These are phyloP conservation scores for Penicillium fuscoglaucum DNA, from an alignment of 2,329 filamentous ascomycete species.

Conservation along the genomic window DNA sequence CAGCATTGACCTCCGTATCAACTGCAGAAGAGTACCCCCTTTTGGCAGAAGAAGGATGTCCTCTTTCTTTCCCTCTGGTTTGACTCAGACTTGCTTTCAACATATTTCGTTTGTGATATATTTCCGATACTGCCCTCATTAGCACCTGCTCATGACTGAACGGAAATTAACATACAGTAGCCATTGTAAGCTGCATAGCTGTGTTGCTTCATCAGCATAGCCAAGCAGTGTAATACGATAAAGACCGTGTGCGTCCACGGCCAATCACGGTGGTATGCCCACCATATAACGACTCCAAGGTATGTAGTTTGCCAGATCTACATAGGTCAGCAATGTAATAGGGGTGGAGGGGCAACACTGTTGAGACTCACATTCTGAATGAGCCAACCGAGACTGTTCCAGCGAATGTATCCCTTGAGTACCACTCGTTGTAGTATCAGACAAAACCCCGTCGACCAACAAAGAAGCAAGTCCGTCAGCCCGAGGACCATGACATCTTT, in stretches of 20 bases:
- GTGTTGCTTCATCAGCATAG: slow-evolving; percentile 79
- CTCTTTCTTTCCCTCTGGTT: neutral
- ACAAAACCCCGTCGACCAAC: slow-evolving; percentile 63
- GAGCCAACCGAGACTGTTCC: slow-evolving; percentile 70
- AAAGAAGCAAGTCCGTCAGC: slow-evolving; percentile 69
- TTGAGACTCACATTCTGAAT: slow-evolving; percentile 61
- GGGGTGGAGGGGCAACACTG: too few relatives aligned
- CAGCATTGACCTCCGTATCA: neutral
- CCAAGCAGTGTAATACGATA: slow-evolving; percentile 67
- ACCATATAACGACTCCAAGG: slow-evolving; percentile 61
- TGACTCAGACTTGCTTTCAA: slow-evolving; percentile 16
- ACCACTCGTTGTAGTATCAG: slow-evolving; percentile 66
- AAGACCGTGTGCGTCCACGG: slow-evolving; percentile 81
- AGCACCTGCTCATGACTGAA: neutral
- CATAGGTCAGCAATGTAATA: neutral
- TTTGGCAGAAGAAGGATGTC: neutral
- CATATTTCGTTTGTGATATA: slow-evolving; percentile 54
- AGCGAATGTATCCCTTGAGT: slow-evolving; percentile 60
- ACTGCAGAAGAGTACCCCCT: neutral
- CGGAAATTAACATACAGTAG: slow-evolving; percentile 47
- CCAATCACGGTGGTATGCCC: slow-evolving; percentile 72
- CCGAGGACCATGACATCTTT: slow-evolving; percentile 53
- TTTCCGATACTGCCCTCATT: slow-evolving; percentile 52
- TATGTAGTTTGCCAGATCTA: slow-evolving; percentile 69
- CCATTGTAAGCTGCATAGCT: slow-evolving; percentile 75